phyloP scores from a whole-genome alignment of 768 basidiomycete genomes.

The Aureoboletus auriporus region DNA sequence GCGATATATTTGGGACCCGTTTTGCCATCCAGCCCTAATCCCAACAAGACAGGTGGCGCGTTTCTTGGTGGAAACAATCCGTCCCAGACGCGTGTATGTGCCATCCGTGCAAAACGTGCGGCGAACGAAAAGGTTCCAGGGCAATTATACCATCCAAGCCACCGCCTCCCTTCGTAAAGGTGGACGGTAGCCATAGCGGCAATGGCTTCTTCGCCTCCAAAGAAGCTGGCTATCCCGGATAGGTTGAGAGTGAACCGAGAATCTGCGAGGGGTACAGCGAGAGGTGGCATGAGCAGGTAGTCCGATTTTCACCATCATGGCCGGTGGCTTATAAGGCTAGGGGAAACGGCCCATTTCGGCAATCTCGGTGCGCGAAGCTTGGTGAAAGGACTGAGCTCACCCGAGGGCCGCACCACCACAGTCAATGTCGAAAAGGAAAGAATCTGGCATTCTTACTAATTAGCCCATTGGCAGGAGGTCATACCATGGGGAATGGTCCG shows the following conservation, averaged over 20 bases:
- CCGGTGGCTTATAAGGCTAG: background rate
- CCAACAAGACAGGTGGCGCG: constrained; percentile 19
- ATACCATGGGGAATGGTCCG: too few relatives aligned
- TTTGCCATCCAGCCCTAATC: constrained; percentile 27
- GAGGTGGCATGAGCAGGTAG: constrained; percentile 15
- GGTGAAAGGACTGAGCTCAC: background rate
- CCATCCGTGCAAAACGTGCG: constrained; percentile 28
- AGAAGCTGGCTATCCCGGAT: constrained; percentile 32
- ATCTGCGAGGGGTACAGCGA: constrained; percentile 7
- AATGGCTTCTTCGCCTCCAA: constrained; percentile 34
- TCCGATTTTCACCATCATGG: background rate
- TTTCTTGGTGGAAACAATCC: constrained; percentile 18
- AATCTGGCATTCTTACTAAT: too few relatives aligned
- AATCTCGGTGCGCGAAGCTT: background rate
- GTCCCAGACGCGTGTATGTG: constrained; percentile 23
- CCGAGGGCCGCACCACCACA: background rate
- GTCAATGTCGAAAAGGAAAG: background rate
- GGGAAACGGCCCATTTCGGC: background rate
- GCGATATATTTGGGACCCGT: constrained; percentile 26
- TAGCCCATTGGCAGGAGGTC: too few relatives aligned
- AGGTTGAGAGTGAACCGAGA: constrained; percentile 21
- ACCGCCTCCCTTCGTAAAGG: constrained; percentile 28
- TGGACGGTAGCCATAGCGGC: constrained; percentile 34
- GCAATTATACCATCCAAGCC: constrained; percentile 37
- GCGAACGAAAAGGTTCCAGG: constrained; percentile 31